A percentile compares a stretch with the other conserved stretches of the same genome.
Conservation (phyloP, 345 rosid genomes). For the Noccaea bulbosa region DNA sequence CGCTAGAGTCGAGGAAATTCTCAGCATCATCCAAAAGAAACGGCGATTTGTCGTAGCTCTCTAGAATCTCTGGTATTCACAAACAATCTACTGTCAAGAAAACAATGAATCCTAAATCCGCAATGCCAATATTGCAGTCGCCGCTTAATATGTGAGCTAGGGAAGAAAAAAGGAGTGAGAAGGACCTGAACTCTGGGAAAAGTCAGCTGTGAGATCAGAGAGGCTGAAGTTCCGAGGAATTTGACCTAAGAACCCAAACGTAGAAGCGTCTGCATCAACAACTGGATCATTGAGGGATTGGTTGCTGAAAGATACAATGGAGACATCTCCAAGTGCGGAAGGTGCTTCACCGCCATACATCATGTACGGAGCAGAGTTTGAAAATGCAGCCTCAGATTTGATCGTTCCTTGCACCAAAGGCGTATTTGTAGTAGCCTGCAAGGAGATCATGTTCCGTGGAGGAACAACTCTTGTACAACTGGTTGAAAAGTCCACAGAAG, state of each 20-base stretch:
- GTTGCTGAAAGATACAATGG: constrained; percentile 71
- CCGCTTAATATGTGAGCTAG: not conserved
- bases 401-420: constrained; percentile 69
- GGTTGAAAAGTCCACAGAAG: constrained; percentile 59
- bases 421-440: constrained; percentile 63
- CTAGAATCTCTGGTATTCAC: constrained; percentile 64
- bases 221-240: constrained; percentile 86
- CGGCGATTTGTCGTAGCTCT: constrained; percentile 73
- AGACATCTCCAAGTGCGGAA: constrained; percentile 61
- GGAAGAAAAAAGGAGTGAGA: constrained; percentile 1
- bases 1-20: constrained; percentile 55
- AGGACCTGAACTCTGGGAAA: constrained; percentile 83
- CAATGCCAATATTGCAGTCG: not conserved
- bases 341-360: constrained; percentile 67
- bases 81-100: not conserved
- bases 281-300: constrained; percentile 69
- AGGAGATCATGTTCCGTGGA: constrained; percentile 55
- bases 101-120: not conserved
- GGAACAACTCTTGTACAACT: constrained; percentile 61
- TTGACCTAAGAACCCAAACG: constrained; percentile 70
- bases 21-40: constrained; percentile 56
- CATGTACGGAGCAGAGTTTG: constrained; percentile 61
- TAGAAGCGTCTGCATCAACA: constrained; percentile 66
- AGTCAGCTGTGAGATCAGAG: constrained; percentile 82
- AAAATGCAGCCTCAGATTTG: constrained; percentile 67